Base-by-base conservation (phyloP, 2,329 filamentous ascomycete genomes). In the Bretziella fagacearum region DNA sequence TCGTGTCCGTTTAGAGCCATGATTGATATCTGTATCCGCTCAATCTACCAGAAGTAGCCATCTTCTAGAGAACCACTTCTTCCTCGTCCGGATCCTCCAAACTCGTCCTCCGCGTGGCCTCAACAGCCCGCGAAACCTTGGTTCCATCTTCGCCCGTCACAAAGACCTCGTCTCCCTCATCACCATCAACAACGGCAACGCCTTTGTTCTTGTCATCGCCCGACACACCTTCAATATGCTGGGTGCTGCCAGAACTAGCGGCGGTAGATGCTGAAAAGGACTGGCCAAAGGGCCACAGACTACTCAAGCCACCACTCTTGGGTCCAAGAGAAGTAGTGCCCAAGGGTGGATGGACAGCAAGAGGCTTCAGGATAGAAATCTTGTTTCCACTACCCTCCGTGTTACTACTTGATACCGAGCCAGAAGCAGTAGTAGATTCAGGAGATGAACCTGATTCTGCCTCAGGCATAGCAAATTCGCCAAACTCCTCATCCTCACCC, bases 391-490 rank as follows among this genome's bases (percentile, higher is more conserved):
- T 53, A n/a, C 46, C 46, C 7, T 22, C 42, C 22, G 55, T 54
- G 8, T 63, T 40, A 3, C 20, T 7, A 6, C 22, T 27, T n/a
- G 5, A 33, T 3, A 35, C 15, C 10, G 18, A 15, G 15, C 37
- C 35, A 15, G 43, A 17, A 6, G 33, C 18, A 23, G 46, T 22
- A 13, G 25, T 30, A 7, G 11, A 22, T 10, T 30, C 27, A 7
- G 41, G 25, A 6, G 15, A 27, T 4, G 36, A 27, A 30, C 55
- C 50, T 54, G 55, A 37, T 53, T 62, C 63, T 44, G 69, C 63
- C 57, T 78, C 75, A 8, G 76, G 71, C 63, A 81, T 74, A 53
- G 74, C 76, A 54, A 81, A 81, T 49, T 81, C 79, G 11, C 77
- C 78, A 62, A 81, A 74, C 55, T 79, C 77, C 52, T 81, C 75